Evolutionary conservation across 495 filamentous ascomycete species (phyloP).

Genomic region (Neurospora sp.): DNA sequence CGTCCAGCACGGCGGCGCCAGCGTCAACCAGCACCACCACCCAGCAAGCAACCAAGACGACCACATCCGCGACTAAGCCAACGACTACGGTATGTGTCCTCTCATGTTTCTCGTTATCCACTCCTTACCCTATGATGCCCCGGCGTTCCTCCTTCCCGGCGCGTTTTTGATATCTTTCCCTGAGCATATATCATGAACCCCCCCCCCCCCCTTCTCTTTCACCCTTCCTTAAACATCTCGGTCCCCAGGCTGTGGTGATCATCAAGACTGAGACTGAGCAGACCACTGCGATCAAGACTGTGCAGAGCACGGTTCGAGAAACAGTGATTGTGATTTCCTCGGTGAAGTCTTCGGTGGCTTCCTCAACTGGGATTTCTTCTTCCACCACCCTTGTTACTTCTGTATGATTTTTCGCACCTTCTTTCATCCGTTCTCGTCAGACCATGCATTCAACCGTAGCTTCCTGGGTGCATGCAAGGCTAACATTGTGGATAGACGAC

Average conservation of each 20-base stretch:
- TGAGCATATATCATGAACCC: not conserved
- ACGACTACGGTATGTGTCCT: conserved; percentile 12
- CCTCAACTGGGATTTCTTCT: conserved; percentile 7
- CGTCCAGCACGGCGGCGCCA: conserved; percentile 20
- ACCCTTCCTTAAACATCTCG: not conserved
- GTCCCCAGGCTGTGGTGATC: not conserved
- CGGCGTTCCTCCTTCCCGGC: not conserved
- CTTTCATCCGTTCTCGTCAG: not conserved
- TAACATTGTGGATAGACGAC: not conserved
- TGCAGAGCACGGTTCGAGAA: conserved; percentile 23
- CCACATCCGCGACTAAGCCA: not conserved
- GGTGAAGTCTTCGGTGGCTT: conserved; percentile 8
- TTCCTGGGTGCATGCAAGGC: not conserved
- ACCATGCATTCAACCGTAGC: not conserved
- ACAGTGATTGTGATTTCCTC: conserved; percentile 16
- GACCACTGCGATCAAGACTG: conserved; percentile 23
- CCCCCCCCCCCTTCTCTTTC: not conserved
- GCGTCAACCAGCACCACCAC: conserved; percentile 2
- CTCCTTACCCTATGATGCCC: not conserved
- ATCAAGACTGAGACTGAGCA: conserved; percentile 10
- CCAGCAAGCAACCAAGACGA: not conserved
- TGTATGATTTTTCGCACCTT: conserved; percentile 14
- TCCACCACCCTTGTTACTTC: conserved; percentile 15
- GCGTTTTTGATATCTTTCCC: not conserved
- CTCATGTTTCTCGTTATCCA: not conserved